Evolutionary conservation across 2,329 filamentous ascomycete species (phyloP).

Genomic region (Arthroderma uncinatum): DNA sequence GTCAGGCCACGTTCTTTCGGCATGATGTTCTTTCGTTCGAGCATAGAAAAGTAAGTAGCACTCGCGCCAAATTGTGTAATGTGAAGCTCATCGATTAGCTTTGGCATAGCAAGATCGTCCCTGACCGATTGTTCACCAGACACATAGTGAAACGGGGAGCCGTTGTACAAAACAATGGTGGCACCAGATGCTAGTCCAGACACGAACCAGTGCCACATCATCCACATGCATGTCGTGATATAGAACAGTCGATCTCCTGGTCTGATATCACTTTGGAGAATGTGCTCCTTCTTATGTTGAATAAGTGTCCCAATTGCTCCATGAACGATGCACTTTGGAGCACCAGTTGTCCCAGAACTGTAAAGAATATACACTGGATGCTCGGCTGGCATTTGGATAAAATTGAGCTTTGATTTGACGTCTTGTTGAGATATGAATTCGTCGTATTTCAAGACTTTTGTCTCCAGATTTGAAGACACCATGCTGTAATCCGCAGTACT

Average conservation of each 20-base stretch:
- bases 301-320: slow-evolving; percentile 57
- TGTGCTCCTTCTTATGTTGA: slow-evolving; percentile 95
- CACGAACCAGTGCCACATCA: slow-evolving; percentile 99
- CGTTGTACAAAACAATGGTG: slow-evolving; percentile 30
- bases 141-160: slow-evolving; percentile 32
- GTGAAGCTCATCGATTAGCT: slow-evolving; percentile 9
- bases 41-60: slow-evolving; percentile 36
- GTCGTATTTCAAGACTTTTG: too few species aligned
- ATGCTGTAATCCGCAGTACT: too few species aligned
- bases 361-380: slow-evolving; percentile 37
- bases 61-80: slow-evolving; percentile 37
- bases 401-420: slow-evolving; percentile 19
- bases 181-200: slow-evolving; percentile 55
- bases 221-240: slow-evolving; percentile 92
- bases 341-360: slow-evolving; percentile 34
- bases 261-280: slow-evolving; percentile 70
- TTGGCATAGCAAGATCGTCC: slow-evolving; percentile 26
- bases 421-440: too few species aligned
- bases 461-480: too few species aligned
- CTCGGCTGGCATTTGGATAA: slow-evolving; percentile 31
- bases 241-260: slow-evolving; percentile 70
- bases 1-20: slow-evolving; percentile 29
- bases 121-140: too few species aligned
- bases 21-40: slow-evolving; percentile 27
- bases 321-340: slow-evolving; percentile 38